phyloP scores from a whole-genome alignment of 345 rosid species.

The Hibiscus trionum region DNA sequence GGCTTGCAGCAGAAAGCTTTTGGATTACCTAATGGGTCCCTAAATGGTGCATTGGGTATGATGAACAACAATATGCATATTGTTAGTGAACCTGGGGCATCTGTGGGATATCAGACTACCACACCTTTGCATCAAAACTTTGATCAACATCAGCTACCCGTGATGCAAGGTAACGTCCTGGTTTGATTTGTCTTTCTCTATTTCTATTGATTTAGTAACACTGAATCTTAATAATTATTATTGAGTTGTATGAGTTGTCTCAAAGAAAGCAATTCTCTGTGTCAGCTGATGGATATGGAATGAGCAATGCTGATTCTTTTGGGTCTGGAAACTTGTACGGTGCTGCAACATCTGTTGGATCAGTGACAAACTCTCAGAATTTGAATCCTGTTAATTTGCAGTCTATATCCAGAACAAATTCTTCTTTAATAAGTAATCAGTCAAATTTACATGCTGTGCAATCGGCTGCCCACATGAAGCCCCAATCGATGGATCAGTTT shows the following conservation, averaged over 20 bases:
- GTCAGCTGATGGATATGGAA: constrained; percentile 70
- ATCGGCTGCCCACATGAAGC: constrained; percentile 35
- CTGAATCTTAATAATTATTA: constrained; percentile 7
- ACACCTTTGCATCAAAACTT: constrained; percentile 46
- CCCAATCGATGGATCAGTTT: constrained; percentile 37
- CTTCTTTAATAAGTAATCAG: constrained; percentile 42
- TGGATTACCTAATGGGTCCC: constrained; percentile 54
- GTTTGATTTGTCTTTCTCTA: constrained; percentile 5
- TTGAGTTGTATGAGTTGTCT: constrained; percentile 11
- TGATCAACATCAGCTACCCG: constrained; percentile 61
- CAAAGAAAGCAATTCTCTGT: constrained; percentile 12
- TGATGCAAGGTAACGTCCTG: constrained; percentile 47
- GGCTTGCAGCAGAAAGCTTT: constrained; percentile 64
- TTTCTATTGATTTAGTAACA: constrained; percentile 2
- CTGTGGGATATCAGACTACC: constrained; percentile 46
- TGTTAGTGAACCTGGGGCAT: constrained; percentile 40
- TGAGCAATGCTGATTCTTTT: constrained; percentile 43
- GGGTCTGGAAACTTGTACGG: constrained; percentile 59
- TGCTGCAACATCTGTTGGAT: constrained; percentile 45
- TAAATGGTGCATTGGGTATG: constrained; percentile 59
- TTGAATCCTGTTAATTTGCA: constrained; percentile 39
- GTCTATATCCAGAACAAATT: constrained; percentile 47
- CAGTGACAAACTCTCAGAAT: constrained; percentile 46
- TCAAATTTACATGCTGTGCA: constrained; percentile 42
- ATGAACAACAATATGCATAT: constrained; percentile 44